These are phyloP conservation scores for Cryptococcus sp. DNA, from an alignment of 1,284 basidiomycete genomes.

Conservation along the genomic window DNA sequence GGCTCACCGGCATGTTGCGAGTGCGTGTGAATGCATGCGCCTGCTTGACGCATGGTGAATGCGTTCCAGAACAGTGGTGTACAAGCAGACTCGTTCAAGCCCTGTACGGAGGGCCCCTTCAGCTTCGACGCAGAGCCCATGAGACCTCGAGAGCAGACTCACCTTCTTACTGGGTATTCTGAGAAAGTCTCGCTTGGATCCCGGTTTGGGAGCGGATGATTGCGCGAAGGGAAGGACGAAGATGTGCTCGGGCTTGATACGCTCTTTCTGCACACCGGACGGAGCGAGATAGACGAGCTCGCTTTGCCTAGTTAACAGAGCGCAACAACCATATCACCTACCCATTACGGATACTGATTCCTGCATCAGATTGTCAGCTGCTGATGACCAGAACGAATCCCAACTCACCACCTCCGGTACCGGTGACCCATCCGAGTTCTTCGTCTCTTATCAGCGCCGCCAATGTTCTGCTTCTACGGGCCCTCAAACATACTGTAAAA, in stretches of 20 bases:
- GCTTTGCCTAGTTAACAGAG: conserved; percentile 49
- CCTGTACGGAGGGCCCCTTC: conserved; percentile 21
- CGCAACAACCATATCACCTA: conserved; percentile 46
- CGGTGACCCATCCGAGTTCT: conserved; percentile 64
- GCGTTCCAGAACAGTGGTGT: conserved; percentile 91
- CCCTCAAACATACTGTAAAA: conserved; percentile 49
- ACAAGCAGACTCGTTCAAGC: conserved; percentile 75
- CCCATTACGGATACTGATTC: conserved; percentile 71
- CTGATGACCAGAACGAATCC: neutral
- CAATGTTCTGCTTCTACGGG: too few relatives aligned
- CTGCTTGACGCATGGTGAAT: conserved; percentile 71
- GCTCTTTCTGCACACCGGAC: conserved; percentile 75
- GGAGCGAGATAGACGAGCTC: conserved; percentile 81
- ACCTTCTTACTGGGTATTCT: conserved; percentile 64
- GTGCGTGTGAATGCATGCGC: conserved; percentile 84
- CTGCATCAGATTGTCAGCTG: conserved; percentile 25
- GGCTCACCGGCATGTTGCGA: conserved; percentile 67
- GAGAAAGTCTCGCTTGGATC: conserved; percentile 69
- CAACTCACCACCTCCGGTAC: conserved; percentile 56
- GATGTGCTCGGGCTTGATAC: conserved; percentile 74
- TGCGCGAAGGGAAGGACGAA: conserved; percentile 81
- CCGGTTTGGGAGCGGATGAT: conserved; percentile 60
- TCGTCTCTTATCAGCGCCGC: conserved; percentile 51
- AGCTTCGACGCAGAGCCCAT: neutral
- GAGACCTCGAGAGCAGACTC: conserved; percentile 1